A percentile compares a stretch with the other conserved stretches of the same genome.
Evolutionary conservation across 1,284 basidiomycete species (phyloP).

Genomic region (Trametes sp.): DNA sequence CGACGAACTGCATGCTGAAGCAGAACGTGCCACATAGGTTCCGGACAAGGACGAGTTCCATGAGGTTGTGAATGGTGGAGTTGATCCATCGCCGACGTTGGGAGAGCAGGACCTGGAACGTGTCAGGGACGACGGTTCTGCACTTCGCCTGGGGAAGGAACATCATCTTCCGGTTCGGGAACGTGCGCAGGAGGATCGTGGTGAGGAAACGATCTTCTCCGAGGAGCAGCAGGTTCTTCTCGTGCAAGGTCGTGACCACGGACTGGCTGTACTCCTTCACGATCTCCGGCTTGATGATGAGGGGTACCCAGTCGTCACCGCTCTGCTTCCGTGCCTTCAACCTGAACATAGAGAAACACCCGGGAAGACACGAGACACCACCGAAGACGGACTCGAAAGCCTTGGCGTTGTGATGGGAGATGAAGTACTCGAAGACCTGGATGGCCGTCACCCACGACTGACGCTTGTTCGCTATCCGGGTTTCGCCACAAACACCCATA

Average conservation of each 20-base stretch:
- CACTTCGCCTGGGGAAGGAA: conserved; percentile 97
- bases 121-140: conserved; percentile 95
- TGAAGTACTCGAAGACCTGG: conserved; percentile 99
- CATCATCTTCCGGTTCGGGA: conserved; percentile 99
- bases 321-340: conserved; percentile 90
- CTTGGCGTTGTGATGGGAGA: conserved; percentile 98
- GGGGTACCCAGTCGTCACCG: conserved; percentile 97
- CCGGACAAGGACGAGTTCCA: conserved; percentile 97
- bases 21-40: conserved; percentile 97
- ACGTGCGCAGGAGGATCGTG: conserved; percentile 93
- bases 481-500: conserved; percentile 99
- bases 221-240: conserved; percentile 96
- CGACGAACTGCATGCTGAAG: conserved; percentile 98
- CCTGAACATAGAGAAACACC: conserved; percentile 99
- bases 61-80: conserved; percentile 98
- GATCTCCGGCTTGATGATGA: conserved; percentile 97
- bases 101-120: conserved; percentile 91
- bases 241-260: conserved; percentile 93
- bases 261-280: conserved; percentile 97
- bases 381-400: conserved; percentile 99
- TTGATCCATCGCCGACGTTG: conserved; percentile 99
- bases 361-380: conserved; percentile 98
- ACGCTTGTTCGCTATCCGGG: conserved; percentile 97
- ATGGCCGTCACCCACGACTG: conserved; percentile 98
- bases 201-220: conserved; percentile 99